phyloP scores from a whole-genome alignment of 2,329 filamentous ascomycete species.

The Graphilbum fragrans region DNA sequence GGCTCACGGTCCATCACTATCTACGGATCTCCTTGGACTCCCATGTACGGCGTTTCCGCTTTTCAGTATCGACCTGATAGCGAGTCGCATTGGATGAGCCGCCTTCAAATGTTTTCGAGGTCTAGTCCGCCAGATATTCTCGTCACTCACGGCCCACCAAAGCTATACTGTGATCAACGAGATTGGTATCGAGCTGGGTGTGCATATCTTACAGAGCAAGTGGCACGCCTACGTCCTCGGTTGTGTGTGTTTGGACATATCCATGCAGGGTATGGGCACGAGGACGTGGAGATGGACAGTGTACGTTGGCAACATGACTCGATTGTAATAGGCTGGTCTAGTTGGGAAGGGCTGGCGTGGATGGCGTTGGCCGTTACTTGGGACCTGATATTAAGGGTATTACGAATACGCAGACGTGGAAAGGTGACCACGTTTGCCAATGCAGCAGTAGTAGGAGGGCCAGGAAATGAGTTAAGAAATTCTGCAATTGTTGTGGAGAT shows the following conservation, averaged over 20 bases:
- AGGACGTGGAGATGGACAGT: constrained; percentile 11
- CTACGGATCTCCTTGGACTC: constrained; percentile 15
- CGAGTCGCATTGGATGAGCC: no score
- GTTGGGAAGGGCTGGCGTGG: constrained; percentile 10
- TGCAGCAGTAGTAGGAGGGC: constrained; percentile 4
- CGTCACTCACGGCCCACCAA: constrained; percentile 14
- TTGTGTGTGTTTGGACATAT: constrained; percentile 15
- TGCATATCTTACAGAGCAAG: constrained; percentile 11
- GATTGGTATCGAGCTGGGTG: constrained; percentile 14
- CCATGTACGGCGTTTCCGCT: constrained; percentile 12
- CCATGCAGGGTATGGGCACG: constrained; percentile 12
- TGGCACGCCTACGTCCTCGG: constrained; percentile 9
- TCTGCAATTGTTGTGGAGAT: constrained; percentile 5
- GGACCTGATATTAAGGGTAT: neutral
- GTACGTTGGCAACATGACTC: constrained; percentile 11
- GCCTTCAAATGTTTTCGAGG: constrained; percentile 2
- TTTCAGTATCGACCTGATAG: constrained; percentile 14
- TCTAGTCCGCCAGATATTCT: constrained; percentile 11
- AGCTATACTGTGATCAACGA: constrained; percentile 13
- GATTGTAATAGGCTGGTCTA: constrained; percentile 11
- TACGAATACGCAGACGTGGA: neutral
- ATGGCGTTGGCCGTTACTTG: constrained; percentile 9
- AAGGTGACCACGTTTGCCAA: constrained; percentile 6
- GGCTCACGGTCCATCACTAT: constrained; percentile 6
- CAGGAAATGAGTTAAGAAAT: constrained; percentile 4